These are phyloP conservation scores for Quercus suber DNA, from an alignment of 306 rosid species.

Conservation along the genomic window DNA sequence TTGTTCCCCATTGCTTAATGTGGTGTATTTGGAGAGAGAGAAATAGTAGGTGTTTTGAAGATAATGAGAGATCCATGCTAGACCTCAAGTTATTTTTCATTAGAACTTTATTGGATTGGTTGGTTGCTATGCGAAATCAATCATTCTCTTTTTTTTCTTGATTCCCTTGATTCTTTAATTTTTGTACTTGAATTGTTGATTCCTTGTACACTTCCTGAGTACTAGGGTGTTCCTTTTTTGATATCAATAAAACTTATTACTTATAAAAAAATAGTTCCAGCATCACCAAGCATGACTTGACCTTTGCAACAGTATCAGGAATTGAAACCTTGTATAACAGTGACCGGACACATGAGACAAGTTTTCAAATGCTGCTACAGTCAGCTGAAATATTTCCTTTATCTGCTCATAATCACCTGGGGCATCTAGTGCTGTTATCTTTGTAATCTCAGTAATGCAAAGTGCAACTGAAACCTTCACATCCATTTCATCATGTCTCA, in stretches of 20 bases:
- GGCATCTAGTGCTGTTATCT: constrained; percentile 73
- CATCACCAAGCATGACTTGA: constrained; percentile 66
- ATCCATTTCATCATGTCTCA: constrained; percentile 46
- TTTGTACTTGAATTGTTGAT: no score
- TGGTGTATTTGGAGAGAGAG: no score
- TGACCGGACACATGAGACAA: constrained; percentile 49
- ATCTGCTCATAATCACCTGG: constrained; percentile 65
- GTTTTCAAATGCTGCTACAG: constrained; percentile 51
- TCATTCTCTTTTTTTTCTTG: no score
- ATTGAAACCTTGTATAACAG: constrained; percentile 39
- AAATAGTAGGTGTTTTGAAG: constrained; percentile 6
- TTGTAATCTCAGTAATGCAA: constrained; percentile 51
- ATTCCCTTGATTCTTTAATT: no score
- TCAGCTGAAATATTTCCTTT: constrained; percentile 74
- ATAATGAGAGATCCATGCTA: neutral
- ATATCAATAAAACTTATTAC: no score
- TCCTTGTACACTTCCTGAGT: no score
- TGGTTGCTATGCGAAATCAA: no score
- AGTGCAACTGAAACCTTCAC: constrained; percentile 50
- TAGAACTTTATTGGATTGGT: no score
- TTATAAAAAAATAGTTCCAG: constrained; percentile 55
- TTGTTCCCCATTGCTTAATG: no score
- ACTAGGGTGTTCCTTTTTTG: no score
- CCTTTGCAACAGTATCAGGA: constrained; percentile 45
- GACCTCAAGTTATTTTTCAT: no score